These are phyloP conservation scores for Penicillium sp. DNA, from an alignment of 2,329 filamentous ascomycete genomes.

Conservation along the genomic window DNA sequence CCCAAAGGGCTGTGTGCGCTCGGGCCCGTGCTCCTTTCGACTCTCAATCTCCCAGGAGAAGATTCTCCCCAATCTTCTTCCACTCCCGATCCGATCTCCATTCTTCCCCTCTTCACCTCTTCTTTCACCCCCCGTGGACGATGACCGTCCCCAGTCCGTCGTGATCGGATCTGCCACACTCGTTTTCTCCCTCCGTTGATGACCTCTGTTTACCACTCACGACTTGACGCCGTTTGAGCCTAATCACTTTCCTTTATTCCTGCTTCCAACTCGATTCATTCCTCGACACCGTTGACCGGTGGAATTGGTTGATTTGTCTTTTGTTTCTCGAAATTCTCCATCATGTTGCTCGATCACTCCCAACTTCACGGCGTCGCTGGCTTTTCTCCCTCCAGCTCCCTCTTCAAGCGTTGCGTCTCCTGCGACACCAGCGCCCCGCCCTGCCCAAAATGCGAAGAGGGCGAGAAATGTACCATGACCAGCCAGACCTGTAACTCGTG, in stretches of 20 bases:
- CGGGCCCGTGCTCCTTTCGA: conserved; percentile 3
- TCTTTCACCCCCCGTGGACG: conserved; percentile 15
- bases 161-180: conserved; percentile 17
- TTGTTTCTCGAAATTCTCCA: conserved; percentile 6
- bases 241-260: conserved; percentile 24
- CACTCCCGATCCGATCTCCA: conserved; percentile 8
- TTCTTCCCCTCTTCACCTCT: conserved; percentile 6
- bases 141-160: conserved; percentile 20
- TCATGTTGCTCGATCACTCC: conserved; percentile 26
- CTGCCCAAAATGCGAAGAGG: conserved; percentile 54
- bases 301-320: conserved; percentile 12
- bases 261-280: conserved; percentile 9
- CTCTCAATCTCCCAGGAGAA: neutral
- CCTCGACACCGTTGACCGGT: conserved; percentile 20
- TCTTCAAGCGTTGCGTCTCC: conserved; percentile 47
- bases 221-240: conserved; percentile 35
- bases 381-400: conserved; percentile 21
- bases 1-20: too few relatives aligned
- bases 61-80: conserved; percentile 2
- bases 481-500: conserved; percentile 56
- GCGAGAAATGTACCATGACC: conserved; percentile 55
- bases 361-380: conserved; percentile 16
- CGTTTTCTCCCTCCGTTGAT: conserved; percentile 7
- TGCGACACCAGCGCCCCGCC: conserved; percentile 50
- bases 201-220: conserved; percentile 23